phyloP scores from a whole-genome alignment of 2,329 filamentous ascomycete species.

The Leptoxyphium fumago region DNA sequence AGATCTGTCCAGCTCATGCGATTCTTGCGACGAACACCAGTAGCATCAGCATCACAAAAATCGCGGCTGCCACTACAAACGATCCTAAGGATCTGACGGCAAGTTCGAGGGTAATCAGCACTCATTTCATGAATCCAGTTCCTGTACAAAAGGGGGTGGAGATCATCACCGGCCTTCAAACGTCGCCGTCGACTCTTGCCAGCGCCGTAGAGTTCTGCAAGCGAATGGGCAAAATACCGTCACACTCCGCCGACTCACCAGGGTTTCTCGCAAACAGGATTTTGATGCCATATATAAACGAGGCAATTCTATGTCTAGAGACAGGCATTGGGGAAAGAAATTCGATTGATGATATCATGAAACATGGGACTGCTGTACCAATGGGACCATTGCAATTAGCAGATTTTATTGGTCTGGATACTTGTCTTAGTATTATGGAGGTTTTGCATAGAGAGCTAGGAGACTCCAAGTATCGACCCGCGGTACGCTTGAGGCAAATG shows the following conservation, averaged over 20 bases:
- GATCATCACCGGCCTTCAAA: constrained; percentile 90
- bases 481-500: constrained; percentile 81
- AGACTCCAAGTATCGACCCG: constrained; percentile 88
- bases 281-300: constrained; percentile 98
- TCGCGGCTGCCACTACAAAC: constrained; percentile 60
- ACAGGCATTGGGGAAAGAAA: constrained; percentile 79
- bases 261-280: constrained; percentile 95
- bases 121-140: constrained; percentile 99
- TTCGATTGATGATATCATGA: constrained; percentile 96
- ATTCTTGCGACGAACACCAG: constrained; percentile 96
- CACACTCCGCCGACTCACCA: constrained; percentile 74
- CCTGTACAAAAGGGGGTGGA: constrained; percentile 95
- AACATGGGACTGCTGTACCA: constrained; percentile 95
- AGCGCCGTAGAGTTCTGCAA: constrained; percentile 75
- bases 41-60: constrained; percentile 94
- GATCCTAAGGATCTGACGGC: constrained; percentile 68
- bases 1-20: constrained; percentile 68
- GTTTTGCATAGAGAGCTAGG: constrained; percentile 83
- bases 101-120: constrained; percentile 79
- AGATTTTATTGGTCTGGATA: constrained; percentile 95
- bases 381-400: constrained; percentile 92
- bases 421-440: constrained; percentile 93
- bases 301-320: constrained; percentile 90
- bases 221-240: constrained; percentile 84
- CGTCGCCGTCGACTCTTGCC: constrained; percentile 64